Base-by-base conservation (phyloP, 225 moss, liverwort and hornwort species). In the Marchantia paleacea region DNA sequence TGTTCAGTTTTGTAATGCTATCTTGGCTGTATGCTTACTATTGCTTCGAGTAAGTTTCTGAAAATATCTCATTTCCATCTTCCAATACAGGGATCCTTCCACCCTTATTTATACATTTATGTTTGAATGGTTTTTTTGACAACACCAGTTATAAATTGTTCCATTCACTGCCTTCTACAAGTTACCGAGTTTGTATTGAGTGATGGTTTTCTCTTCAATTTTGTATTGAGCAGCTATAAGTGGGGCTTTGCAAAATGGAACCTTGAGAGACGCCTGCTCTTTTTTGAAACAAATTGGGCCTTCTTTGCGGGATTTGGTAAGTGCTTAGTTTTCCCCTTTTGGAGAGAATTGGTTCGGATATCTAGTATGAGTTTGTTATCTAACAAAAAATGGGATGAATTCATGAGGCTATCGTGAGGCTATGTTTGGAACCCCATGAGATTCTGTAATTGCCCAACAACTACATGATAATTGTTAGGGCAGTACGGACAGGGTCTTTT, bases 1-100 rank as follows among this genome's bases (percentile, higher is more conserved):
- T 89, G 79, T 82, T 99, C 64, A 94, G 92, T 81, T 99, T 99
- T 81, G 72, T 92, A 53, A 89, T 94, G 70, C 90, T 92, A 66
- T 91, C 99, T 61, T 99, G 99, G 99, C 91, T 99, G 72, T 99
- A 99, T 91, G 95, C 95, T 16, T 99, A 94, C 77, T 99, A 99
- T 86, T 99, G 95, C 87, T 99, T 95, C 72, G 99, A 99, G 95
- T 95, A 91, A 92, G 95, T 77, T 26, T 12, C 12, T 8, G 71
- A 71, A 72, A 51, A 0, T 10, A n/a, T n/a, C n/a, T 72, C n/a
- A 22, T 12, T 71, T 58, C 15, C 58, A 16, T 19, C 58, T 58
- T 20, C 16, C 16, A 15, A 0, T 58, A 18, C 18, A n/a, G 50
- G 52, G 50, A n/a, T 20, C 3, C 24, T 47, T 51, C 11, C 9